These are phyloP conservation scores for Xylariaceae sp. DNA, from an alignment of 2,329 filamentous ascomycete species.

Conservation along the genomic window DNA sequence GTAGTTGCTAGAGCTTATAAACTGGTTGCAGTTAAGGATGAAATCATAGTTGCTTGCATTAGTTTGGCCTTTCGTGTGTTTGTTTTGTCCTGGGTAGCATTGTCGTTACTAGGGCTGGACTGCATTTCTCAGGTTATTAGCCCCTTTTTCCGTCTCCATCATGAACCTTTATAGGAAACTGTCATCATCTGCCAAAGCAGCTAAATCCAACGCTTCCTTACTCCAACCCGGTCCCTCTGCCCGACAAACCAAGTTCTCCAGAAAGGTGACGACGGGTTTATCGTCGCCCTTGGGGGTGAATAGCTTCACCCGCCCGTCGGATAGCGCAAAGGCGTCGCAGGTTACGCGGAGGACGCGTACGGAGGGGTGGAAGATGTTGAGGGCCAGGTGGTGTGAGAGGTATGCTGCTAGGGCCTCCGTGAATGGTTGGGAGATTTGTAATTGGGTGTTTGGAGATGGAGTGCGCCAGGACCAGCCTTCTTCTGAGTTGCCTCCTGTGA, in stretches of 20 bases:
- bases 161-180: too few relatives aligned
- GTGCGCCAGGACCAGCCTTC: slow-evolving; percentile 54
- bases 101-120: too few relatives aligned
- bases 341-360: slow-evolving; percentile 53
- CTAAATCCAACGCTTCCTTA: slow-evolving; percentile 1
- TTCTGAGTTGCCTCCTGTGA: slow-evolving; percentile 47
- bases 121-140: too few relatives aligned
- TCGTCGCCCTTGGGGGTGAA: slow-evolving; percentile 24
- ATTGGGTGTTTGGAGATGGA: neutral
- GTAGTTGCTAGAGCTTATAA: too few relatives aligned
- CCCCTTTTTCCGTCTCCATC: too few relatives aligned
- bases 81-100: too few relatives aligned
- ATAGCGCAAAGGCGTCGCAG: slow-evolving; percentile 55
- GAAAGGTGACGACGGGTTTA: slow-evolving; percentile 7
- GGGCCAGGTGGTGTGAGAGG: slow-evolving; percentile 49
- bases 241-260: slow-evolving; percentile 6
- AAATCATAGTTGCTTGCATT: too few relatives aligned
- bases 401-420: slow-evolving; percentile 50
- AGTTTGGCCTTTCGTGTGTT: too few relatives aligned
- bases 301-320: slow-evolving; percentile 51
- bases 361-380: slow-evolving; percentile 55
- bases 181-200: neutral
- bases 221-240: slow-evolving; percentile 13
- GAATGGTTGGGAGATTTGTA: slow-evolving; percentile 40
- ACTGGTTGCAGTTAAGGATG: too few relatives aligned